Conservation (phyloP, 352 stramenopile genomes). For the Bremia lactucae region DNA sequence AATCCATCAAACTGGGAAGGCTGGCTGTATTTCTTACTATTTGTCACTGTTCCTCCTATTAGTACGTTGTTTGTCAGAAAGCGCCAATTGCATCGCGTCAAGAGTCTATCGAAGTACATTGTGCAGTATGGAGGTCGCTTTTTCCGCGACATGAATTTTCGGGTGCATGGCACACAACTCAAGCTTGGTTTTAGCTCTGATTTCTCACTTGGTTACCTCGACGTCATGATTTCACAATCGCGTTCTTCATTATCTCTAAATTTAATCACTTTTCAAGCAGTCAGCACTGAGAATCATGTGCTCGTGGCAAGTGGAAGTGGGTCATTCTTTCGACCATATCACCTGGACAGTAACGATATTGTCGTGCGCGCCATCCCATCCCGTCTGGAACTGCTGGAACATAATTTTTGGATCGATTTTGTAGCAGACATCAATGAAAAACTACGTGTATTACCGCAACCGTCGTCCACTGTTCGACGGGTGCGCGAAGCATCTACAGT, state of each 20-base stretch:
- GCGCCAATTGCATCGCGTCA: slow-evolving; percentile 51
- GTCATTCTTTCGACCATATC: slow-evolving; percentile 71
- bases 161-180: slow-evolving; percentile 57
- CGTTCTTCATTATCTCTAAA: slow-evolving; percentile 18
- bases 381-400: slow-evolving; percentile 51
- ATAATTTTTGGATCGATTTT: slow-evolving; percentile 82
- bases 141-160: slow-evolving; percentile 75
- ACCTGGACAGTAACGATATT: slow-evolving; percentile 79
- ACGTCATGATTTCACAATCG: slow-evolving; percentile 48
- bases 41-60: slow-evolving; percentile 36
- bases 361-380: slow-evolving; percentile 63
- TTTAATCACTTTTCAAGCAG: slow-evolving; percentile 18
- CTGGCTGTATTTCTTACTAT: slow-evolving; percentile 46
- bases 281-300: slow-evolving; percentile 22
- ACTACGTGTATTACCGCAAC: slow-evolving; percentile 52
- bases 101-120: slow-evolving; percentile 57
- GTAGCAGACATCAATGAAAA: slow-evolving; percentile 58
- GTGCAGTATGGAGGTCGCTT: slow-evolving; percentile 58
- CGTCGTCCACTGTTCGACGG: slow-evolving; percentile 29
- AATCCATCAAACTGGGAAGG: slow-evolving; percentile 46
- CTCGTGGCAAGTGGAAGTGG: slow-evolving; percentile 63
- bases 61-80: slow-evolving; percentile 55
- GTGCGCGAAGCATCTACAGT: slow-evolving; percentile 19
- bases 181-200: slow-evolving; percentile 80
- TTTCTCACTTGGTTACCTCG: slow-evolving; percentile 76